Conservation (phyloP, 2,329 filamentous ascomycete genomes). For the Stromatinia cepivora region DNA sequence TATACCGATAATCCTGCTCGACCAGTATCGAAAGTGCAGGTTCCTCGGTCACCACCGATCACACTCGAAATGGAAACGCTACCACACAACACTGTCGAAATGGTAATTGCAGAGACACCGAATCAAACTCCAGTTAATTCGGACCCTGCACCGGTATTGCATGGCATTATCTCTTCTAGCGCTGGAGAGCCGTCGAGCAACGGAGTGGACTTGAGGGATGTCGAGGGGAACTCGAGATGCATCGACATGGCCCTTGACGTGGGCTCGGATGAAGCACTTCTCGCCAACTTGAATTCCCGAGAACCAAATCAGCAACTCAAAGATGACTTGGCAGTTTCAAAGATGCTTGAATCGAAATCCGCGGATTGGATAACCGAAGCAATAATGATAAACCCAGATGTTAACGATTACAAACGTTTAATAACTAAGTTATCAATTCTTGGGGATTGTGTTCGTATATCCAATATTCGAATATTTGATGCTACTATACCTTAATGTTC, state of each 20-base stretch:
- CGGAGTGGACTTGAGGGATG: background rate
- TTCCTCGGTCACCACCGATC: background rate
- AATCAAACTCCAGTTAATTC: background rate
- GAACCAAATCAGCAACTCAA: background rate
- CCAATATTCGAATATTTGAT: background rate
- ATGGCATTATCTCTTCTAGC: background rate
- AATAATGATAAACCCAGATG: background rate
- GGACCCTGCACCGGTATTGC: background rate
- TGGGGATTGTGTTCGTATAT: background rate
- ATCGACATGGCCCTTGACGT: background rate
- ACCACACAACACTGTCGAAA: background rate
- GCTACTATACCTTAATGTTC: conserved; percentile 10
- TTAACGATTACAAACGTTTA: background rate
- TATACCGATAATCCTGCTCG: background rate
- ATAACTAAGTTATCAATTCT: background rate
- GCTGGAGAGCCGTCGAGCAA: background rate
- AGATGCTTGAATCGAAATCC: background rate
- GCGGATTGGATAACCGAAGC: background rate
- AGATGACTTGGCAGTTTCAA: background rate
- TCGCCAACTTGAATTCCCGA: background rate
- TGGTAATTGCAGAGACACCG: too few relatives aligned
- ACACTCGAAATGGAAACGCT: too few relatives aligned
- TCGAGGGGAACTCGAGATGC: too few relatives aligned
- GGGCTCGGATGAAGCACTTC: background rate
- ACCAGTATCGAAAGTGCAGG: background rate